Percentiles rank a stretch among this genome's conserved stretches.
Evolutionary conservation across 805 yeast species (phyloP).

Genomic region (Zygotorulaspora florentina): DNA sequence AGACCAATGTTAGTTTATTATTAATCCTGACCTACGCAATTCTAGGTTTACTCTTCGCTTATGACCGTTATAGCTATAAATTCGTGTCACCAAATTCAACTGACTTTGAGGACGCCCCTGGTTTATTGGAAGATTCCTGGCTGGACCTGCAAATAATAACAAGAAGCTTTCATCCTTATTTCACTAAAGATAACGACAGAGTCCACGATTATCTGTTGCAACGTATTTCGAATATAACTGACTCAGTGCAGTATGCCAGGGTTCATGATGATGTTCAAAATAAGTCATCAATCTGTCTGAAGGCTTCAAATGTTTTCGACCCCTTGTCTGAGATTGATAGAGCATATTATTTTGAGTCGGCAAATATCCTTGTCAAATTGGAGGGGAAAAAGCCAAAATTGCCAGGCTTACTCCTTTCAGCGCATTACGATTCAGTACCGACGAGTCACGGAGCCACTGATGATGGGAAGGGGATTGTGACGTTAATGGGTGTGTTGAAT

Average conservation of each 20-base stretch:
- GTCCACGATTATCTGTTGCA: conserved; percentile 63
- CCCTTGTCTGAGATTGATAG: conserved; percentile 39
- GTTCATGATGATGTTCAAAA: conserved; percentile 38
- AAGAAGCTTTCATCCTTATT: conserved; percentile 67
- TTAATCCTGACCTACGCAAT: conserved; percentile 45
- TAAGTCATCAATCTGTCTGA: conserved; percentile 42
- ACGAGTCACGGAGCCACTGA: conserved; percentile 86
- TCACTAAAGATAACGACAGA: conserved; percentile 67
- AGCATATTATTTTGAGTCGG: conserved; percentile 74
- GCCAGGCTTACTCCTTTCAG: conserved; percentile 70
- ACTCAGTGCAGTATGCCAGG: conserved; percentile 24
- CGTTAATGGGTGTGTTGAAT: conserved; percentile 66
- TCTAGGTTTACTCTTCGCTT: conserved; percentile 38
- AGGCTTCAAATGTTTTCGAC: conserved; percentile 48
- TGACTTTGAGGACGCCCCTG: conserved; percentile 39
- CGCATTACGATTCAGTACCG: conserved; percentile 89
- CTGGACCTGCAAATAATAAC: conserved; percentile 66
- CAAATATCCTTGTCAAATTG: conserved; percentile 72
- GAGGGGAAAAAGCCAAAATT: conserved; percentile 55
- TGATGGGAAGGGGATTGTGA: conserved; percentile 85
- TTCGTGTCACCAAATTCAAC: conserved; percentile 26
- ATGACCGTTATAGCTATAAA: conserved; percentile 20
- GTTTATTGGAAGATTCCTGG: conserved; percentile 50
- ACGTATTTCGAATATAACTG: conserved; percentile 39
- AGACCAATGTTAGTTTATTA: conserved; percentile 60